Conservation (phyloP, 331 rosid genomes). For the Cydonia oblonga region DNA sequence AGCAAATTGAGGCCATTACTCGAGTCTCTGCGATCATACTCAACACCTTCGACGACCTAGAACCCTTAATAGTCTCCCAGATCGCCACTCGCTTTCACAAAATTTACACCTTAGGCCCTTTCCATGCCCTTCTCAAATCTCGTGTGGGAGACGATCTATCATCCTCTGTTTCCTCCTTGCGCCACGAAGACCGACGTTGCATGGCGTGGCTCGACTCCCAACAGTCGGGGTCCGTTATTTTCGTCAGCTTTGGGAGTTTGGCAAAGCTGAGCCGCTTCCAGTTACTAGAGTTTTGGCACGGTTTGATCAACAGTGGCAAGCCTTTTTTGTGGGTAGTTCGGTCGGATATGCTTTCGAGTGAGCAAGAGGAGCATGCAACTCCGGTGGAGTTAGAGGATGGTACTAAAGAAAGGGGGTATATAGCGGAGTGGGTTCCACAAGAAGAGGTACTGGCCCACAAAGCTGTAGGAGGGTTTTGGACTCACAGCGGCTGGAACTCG, state of each 20-base stretch:
- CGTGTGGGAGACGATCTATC: not conserved
- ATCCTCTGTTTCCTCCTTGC: not conserved
- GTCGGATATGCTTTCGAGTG: not conserved
- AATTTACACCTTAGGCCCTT: slow-evolving; percentile 42
- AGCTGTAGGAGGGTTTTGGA: slow-evolving; percentile 2
- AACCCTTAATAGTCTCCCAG: slow-evolving; percentile 20
- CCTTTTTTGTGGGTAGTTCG: slow-evolving; percentile 31
- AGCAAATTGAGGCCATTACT: not conserved
- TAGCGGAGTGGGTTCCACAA: slow-evolving; percentile 1
- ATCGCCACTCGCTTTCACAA: slow-evolving; percentile 16
- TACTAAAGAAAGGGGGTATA: not conserved
- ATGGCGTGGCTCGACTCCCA: slow-evolving; percentile 42
- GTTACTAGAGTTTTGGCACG: slow-evolving; percentile 30
- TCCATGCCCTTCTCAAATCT: slow-evolving; percentile 22
- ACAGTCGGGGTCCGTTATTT: slow-evolving; percentile 13
- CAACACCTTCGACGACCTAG: slow-evolving; percentile 39
- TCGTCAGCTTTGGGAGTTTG: slow-evolving; percentile 40
- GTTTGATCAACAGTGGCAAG: slow-evolving; percentile 25
- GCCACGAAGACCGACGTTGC: slow-evolving; percentile 28
- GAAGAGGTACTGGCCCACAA: slow-evolving; percentile 12
- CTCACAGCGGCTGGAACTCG: slow-evolving; percentile 17
- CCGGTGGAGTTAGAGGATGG: not conserved
- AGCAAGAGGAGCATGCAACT: not conserved
- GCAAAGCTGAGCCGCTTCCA: not conserved
- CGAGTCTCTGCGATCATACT: slow-evolving; percentile 15